Conservation (phyloP, 768 basidiomycete genomes). For the Floccularia luteovirens region DNA sequence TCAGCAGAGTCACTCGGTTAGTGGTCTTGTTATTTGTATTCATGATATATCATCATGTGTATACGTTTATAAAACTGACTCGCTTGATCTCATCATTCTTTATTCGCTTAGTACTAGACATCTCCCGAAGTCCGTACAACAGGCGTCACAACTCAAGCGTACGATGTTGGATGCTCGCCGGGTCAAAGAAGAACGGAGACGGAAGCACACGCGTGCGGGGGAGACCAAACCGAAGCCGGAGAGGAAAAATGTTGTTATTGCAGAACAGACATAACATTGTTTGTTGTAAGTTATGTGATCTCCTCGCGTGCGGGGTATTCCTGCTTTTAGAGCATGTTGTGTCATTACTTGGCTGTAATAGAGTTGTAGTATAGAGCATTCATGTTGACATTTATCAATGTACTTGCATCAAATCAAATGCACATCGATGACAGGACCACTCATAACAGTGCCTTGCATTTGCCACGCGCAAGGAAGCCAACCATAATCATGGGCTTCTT, state of each 20-base stretch:
- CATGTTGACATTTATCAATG: too few relatives aligned
- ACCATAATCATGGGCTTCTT: too few relatives aligned
- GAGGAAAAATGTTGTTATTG: conserved; percentile 80
- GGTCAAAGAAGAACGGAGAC: conserved; percentile 89
- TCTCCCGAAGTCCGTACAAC: conserved; percentile 87
- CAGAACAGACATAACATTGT: conserved; percentile 55
- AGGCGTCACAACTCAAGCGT: conserved; percentile 78
- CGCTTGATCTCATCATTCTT: conserved; percentile 1
- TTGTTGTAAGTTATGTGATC: background rate
- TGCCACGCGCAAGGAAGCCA: too few relatives aligned
- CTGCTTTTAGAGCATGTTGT: too few relatives aligned
- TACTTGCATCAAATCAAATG: too few relatives aligned
- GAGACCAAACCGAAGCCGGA: conserved; percentile 86
- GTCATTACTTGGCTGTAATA: too few relatives aligned
- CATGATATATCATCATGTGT: too few relatives aligned
- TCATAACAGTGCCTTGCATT: too few relatives aligned
- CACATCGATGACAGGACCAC: too few relatives aligned
- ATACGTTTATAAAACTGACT: too few relatives aligned
- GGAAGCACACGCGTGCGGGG: conserved; percentile 84
- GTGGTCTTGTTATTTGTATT: conserved; percentile 20
- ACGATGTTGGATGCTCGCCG: conserved; percentile 88
- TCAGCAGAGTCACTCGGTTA: conserved; percentile 76
- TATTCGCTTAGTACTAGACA: conserved; percentile 54
- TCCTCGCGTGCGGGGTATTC: too few relatives aligned
- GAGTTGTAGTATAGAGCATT: too few relatives aligned